Conservation (phyloP, 2,329 filamentous ascomycete genomes). For the Leptodontidium sp. region DNA sequence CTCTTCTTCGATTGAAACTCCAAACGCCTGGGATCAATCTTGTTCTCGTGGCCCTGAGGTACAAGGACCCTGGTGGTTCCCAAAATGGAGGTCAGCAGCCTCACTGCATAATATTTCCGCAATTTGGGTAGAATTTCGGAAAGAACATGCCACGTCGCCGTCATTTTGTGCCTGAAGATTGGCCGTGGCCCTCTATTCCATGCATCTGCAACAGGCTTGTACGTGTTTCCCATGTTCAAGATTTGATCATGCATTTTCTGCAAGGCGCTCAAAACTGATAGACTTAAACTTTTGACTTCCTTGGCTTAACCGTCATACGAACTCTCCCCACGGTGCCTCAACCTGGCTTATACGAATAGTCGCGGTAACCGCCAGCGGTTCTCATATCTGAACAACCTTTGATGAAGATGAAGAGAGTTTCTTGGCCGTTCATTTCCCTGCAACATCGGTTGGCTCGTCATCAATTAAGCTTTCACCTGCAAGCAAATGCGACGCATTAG, state of each 20-base stretch:
- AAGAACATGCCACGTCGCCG: background rate
- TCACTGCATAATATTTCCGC: background rate
- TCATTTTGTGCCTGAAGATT: background rate
- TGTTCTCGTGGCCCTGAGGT: background rate
- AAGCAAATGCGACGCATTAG: background rate
- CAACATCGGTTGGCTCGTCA: background rate
- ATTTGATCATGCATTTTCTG: background rate
- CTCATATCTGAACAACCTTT: background rate
- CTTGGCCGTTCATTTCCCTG: background rate
- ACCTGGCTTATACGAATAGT: background rate
- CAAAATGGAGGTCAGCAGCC: background rate
- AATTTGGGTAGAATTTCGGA: background rate
- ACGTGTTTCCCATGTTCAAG: background rate
- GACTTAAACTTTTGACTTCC: background rate
- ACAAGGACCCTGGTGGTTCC: background rate
- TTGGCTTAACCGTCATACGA: slow-evolving; percentile 1
- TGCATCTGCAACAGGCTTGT: background rate
- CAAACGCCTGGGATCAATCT: background rate
- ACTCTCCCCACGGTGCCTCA: background rate
- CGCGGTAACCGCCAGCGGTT: background rate
- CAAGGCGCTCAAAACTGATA: slow-evolving; percentile 5
- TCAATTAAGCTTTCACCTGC: background rate
- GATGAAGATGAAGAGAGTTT: background rate
- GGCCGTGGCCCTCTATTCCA: background rate
- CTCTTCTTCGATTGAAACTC: background rate